Base-by-base conservation (phyloP, 2,329 filamentous ascomycete genomes). In the Trichoderma arundinaceum region DNA sequence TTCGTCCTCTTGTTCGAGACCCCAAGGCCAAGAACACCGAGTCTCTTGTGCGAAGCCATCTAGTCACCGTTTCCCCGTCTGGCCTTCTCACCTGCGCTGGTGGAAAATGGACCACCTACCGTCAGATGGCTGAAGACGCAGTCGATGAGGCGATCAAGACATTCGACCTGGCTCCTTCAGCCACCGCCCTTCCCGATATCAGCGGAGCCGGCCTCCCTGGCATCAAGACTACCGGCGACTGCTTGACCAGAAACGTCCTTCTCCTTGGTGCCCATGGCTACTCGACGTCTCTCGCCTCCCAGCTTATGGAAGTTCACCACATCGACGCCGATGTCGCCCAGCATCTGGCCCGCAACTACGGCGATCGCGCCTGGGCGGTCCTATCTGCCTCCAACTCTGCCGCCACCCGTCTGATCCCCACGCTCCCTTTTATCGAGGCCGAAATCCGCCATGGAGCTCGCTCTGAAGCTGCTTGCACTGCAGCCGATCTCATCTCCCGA, bases 31-130 rank as follows among this genome's bases (percentile, higher is more conserved):
- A 89, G 78, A 92, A 92, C 75, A 94, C 92, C 19, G 89, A 94
- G 76, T 92, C 91, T 58, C 87, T 94, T 57, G 91, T 95, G 66
- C 90, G 91, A 70, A 94, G 90, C 78, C 91, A 95, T 74, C 84
- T 95, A 59, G 86, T 94, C 70, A 90, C 90, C 59, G 85, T 90
- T 48, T 94, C 91, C 19, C 78, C 86, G 6, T 91, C 90, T 1
- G 91, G 91, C 13, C 84, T 95, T 15, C 80, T 95, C 70, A 94
- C 91, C 59, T 92, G 91, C 76, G 90, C 91, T 39, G 91, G 91
- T 71, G 91, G 91, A 68, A 95, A 94, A 79, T 94, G 91, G 91
- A 95, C 91, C 6, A 95, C 91, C 10, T 95, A 94, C 79, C 90
- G 91, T 64, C 90, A 94, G 75, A 95, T 95, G 92, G 90, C 92